Percentiles rank a stretch among this genome's conserved stretches.
Evolutionary conservation across 768 basidiomycete species (phyloP).

Genomic region (Cantharellus anzutake): DNA sequence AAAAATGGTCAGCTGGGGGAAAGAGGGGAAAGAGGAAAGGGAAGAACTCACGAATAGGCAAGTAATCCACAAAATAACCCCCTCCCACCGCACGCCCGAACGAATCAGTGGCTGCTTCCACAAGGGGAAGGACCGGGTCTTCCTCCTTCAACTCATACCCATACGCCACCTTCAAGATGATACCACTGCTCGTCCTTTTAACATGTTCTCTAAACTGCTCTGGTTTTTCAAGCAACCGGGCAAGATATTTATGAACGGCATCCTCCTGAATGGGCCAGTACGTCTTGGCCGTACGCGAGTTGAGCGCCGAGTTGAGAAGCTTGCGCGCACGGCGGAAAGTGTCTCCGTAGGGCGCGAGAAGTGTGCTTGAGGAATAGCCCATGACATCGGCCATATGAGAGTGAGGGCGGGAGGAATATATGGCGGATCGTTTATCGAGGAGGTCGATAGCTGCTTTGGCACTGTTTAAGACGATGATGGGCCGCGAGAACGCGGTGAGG

Average conservation of each 20-base stretch:
- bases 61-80: not conserved
- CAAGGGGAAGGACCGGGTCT: not conserved
- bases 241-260: not conserved
- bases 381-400: not conserved
- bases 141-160: not conserved
- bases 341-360: not conserved
- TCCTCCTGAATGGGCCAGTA: not conserved
- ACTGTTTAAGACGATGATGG: constrained; percentile 16
- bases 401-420: constrained; percentile 15
- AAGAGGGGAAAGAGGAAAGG: not conserved
- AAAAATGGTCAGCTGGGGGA: not conserved
- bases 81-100: not conserved
- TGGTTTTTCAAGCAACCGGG: not conserved
- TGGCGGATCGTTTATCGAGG: constrained; percentile 18
- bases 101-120: not conserved
- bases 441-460: constrained; percentile 19
- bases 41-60: not conserved
- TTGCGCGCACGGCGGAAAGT: not conserved
- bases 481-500: constrained; percentile 3
- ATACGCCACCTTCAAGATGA: not conserved
- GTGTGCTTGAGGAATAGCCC: not conserved
- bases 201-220: not conserved
- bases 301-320: not conserved
- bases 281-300: not conserved
- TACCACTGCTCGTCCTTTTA: not conserved